Conservation (phyloP, 768 basidiomycete genomes). For the Suillus subluteus region DNA sequence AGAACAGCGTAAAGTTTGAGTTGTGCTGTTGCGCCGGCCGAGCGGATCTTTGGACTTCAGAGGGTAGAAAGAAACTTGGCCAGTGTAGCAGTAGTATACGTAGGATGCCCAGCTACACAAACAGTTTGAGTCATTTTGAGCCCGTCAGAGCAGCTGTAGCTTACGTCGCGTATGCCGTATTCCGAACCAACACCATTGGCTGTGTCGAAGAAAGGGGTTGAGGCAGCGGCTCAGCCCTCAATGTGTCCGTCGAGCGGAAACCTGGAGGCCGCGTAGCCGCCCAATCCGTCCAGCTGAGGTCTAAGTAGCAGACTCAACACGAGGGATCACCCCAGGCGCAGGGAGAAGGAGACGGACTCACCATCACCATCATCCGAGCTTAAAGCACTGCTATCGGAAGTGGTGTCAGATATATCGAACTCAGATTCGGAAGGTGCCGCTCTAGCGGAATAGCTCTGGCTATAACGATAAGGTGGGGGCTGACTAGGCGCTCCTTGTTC, state of each 20-base stretch:
- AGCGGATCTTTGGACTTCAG: slow-evolving; percentile 24
- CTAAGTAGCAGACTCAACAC: background rate
- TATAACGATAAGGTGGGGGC: background rate
- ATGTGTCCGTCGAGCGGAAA: background rate
- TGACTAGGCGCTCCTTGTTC: background rate
- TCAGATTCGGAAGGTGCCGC: background rate
- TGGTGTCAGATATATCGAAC: background rate
- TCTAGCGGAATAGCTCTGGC: background rate
- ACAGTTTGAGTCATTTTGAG: background rate
- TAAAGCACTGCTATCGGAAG: background rate
- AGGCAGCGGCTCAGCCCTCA: slow-evolving; percentile 12
- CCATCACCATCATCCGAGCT: background rate
- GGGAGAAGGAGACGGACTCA: background rate
- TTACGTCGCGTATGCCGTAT: slow-evolving; percentile 32
- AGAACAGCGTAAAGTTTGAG: slow-evolving; percentile 26
- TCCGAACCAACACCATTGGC: slow-evolving; percentile 33
- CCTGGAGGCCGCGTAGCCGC: background rate
- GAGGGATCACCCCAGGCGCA: background rate
- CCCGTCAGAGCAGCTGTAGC: background rate
- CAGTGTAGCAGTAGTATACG: slow-evolving; percentile 35
- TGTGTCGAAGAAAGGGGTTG: slow-evolving; percentile 26
- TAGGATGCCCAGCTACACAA: slow-evolving; percentile 29
- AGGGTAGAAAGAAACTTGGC: slow-evolving; percentile 28
- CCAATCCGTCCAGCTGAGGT: background rate
- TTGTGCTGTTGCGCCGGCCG: background rate